A percentile compares a stretch with the other conserved stretches of the same genome.
These are phyloP conservation scores for Suhomyces terraborum DNA, from an alignment of 1,139 yeast species.

Conservation along the genomic window DNA sequence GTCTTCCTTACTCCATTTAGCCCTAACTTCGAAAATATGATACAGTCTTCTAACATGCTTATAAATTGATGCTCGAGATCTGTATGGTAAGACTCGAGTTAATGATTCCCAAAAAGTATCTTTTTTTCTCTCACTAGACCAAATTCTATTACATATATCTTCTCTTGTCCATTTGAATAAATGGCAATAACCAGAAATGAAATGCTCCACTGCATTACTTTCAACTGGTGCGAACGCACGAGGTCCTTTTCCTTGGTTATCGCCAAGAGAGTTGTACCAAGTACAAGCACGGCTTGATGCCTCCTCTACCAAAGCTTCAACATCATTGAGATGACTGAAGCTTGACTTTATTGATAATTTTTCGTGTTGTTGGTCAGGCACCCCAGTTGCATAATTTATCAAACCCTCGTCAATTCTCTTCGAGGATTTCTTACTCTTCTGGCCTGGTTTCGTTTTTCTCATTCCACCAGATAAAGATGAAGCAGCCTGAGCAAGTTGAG, in stretches of 20 bases:
- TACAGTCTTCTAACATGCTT: slow-evolving; percentile 90
- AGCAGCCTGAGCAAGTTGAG: slow-evolving; percentile 37
- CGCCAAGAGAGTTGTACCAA: slow-evolving; percentile 42
- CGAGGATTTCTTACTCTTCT: slow-evolving; percentile 16
- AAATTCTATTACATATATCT: slow-evolving; percentile 77
- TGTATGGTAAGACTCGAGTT: slow-evolving; percentile 73
- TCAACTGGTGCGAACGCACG: slow-evolving; percentile 63
- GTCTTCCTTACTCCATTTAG: slow-evolving; percentile 84
- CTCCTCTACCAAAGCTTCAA: slow-evolving; percentile 41
- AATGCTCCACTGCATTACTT: slow-evolving; percentile 67
- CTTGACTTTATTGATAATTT: slow-evolving; percentile 21
- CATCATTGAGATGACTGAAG: slow-evolving; percentile 31
- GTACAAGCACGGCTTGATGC: slow-evolving; percentile 37
- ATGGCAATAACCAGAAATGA: slow-evolving; percentile 66
- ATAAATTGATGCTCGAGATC: slow-evolving; percentile 86
- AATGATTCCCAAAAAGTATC: slow-evolving; percentile 88
- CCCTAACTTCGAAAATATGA: slow-evolving; percentile 83
- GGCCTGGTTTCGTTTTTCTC: slow-evolving; percentile 12
- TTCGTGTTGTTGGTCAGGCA: slow-evolving; percentile 2
- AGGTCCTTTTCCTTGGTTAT: slow-evolving; percentile 37
- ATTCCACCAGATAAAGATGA: slow-evolving; percentile 23
- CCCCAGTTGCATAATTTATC: slow-evolving; percentile 12
- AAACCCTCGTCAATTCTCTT: slow-evolving; percentile 15
- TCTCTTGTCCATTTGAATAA: slow-evolving; percentile 62
- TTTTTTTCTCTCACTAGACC: slow-evolving; percentile 82